A percentile compares a stretch with the other conserved stretches of the same genome.
Evolutionary conservation across 2,329 filamentous ascomycete species (phyloP).

Genomic region (Huntiella savannae): DNA sequence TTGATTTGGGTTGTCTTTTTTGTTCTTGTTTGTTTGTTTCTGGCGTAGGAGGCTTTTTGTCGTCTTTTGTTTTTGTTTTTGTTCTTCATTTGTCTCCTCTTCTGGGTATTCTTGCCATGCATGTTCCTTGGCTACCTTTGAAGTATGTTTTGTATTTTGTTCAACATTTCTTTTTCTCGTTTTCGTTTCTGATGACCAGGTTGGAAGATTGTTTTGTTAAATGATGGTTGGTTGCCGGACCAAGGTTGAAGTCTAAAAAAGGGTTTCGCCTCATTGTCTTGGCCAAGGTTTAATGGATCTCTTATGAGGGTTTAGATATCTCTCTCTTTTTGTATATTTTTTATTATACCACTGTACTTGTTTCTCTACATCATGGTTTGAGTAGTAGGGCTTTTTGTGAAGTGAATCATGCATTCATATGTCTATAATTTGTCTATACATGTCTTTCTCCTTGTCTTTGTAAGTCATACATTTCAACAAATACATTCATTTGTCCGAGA

Average conservation of each 20-base stretch:
- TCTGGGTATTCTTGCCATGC: constrained; percentile 1
- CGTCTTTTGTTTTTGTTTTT: background rate
- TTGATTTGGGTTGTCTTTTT: background rate
- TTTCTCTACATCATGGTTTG: background rate
- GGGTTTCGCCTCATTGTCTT: too few species aligned
- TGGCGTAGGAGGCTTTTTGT: constrained; percentile 3
- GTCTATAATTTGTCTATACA: background rate
- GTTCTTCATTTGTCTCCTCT: background rate
- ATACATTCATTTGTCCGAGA: too few species aligned
- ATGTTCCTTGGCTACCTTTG: background rate
- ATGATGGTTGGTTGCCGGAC: too few species aligned
- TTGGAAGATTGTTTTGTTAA: too few species aligned
- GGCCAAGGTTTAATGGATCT: too few species aligned
- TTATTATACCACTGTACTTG: background rate
- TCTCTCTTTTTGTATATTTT: background rate
- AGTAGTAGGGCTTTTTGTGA: background rate
- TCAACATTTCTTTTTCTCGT: too few species aligned
- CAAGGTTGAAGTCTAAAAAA: too few species aligned
- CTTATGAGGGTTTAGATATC: too few species aligned
- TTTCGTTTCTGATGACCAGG: too few species aligned
- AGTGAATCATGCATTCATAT: background rate
- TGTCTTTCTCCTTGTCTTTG: too few species aligned
- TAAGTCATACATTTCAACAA: too few species aligned
- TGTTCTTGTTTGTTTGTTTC: background rate
- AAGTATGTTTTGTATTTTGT: constrained; percentile 2